Evolutionary conservation across 345 rosid species (phyloP).

Genomic region (Alliaria petiolata): DNA sequence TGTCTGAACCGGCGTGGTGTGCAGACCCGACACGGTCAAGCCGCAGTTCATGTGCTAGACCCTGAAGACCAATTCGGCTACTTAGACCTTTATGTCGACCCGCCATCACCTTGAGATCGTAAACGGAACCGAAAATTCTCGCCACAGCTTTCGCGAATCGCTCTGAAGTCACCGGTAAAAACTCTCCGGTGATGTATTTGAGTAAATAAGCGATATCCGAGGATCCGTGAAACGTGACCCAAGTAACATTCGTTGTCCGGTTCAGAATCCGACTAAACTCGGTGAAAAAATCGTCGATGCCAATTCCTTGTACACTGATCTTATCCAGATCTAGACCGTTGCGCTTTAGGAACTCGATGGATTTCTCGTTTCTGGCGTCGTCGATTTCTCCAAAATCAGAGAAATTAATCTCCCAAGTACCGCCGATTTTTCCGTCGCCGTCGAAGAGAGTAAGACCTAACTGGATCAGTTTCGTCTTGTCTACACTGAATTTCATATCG

Average conservation of each 20-base stretch:
- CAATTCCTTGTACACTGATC: neutral
- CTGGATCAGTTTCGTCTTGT: slow-evolving; percentile 8
- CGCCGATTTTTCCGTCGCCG: neutral
- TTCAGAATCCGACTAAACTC: neutral
- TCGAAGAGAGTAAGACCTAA: slow-evolving; percentile 19
- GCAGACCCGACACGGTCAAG: neutral
- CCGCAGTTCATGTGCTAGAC: neutral
- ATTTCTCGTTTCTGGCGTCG: neutral
- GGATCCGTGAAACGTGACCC: slow-evolving; percentile 20
- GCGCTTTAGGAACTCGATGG: neutral
- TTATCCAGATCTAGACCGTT: neutral
- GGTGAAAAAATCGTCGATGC: neutral
- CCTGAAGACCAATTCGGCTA: neutral
- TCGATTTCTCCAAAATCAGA: neutral
- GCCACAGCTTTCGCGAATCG: neutral
- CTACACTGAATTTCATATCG: slow-evolving; percentile 3
- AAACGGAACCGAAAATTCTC: neutral
- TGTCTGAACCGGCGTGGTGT: slow-evolving; percentile 13
- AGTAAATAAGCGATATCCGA: slow-evolving; percentile 9
- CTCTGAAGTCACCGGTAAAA: neutral
- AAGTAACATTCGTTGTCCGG: neutral
- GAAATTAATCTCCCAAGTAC: slow-evolving; percentile 12
- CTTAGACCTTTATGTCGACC: neutral
- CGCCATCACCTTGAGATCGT: slow-evolving; percentile 3
- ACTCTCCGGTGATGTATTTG: neutral